These are phyloP conservation scores for Trichoderma aggressivum DNA, from an alignment of 2,329 filamentous ascomycete species.

Conservation along the genomic window DNA sequence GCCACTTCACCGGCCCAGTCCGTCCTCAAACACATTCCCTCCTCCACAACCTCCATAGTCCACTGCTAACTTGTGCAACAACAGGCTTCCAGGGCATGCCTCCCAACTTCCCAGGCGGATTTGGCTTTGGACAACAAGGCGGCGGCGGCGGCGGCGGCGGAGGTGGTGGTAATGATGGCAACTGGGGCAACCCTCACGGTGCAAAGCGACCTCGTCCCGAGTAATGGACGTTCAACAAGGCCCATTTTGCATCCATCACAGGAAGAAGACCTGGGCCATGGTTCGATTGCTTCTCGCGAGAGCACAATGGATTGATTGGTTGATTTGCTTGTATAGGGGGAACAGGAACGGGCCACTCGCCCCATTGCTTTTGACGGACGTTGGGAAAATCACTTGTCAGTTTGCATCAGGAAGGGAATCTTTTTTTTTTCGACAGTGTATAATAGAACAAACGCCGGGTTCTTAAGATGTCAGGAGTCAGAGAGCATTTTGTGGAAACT, in stretches of 20 bases:
- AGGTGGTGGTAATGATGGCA: conserved; percentile 42
- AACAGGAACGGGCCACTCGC: neutral
- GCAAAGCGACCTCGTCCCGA: conserved; percentile 77
- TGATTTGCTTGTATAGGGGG: neutral
- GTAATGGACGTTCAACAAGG: conserved; percentile 31
- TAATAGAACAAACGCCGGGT: conserved; percentile 18
- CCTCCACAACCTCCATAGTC: neutral
- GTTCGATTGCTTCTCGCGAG: neutral
- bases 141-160: conserved; percentile 34
- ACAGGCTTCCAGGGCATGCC: conserved; percentile 66
- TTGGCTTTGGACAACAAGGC: conserved; percentile 56
- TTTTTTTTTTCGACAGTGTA: conserved; percentile 12
- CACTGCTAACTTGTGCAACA: conserved; percentile 23
- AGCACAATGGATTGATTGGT: neutral
- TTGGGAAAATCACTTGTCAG: neutral
- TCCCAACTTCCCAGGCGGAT: conserved; percentile 68
- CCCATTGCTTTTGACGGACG: neutral
- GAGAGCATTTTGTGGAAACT: neutral
- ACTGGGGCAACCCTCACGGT: conserved; percentile 77
- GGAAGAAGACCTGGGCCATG: neutral
- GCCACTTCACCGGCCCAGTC: neutral
- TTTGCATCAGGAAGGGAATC: conserved; percentile 6
- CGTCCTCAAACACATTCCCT: neutral
- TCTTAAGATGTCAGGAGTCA: conserved; percentile 9
- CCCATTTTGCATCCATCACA: neutral